Percentiles rank a stretch among this genome's conserved stretches.
Evolutionary conservation across 805 yeast species (phyloP).

Genomic region (Pichia occidentalis): DNA sequence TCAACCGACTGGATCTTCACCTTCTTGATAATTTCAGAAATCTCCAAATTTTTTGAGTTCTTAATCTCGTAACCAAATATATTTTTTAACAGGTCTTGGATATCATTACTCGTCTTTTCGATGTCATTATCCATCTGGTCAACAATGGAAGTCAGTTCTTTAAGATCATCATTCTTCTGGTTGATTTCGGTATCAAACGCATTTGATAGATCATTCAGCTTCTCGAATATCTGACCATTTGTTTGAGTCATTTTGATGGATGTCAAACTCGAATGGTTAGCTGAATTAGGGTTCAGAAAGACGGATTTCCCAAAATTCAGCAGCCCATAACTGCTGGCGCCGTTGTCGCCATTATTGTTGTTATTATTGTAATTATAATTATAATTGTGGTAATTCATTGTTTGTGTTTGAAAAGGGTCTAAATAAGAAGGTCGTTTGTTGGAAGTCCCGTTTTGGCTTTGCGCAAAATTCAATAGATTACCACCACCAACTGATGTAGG

Average conservation of each 20-base stretch:
- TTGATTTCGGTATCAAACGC: conserved; percentile 52
- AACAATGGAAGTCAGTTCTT: conserved; percentile 25
- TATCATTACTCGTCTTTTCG: conserved; percentile 25
- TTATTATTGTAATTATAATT: too few species aligned
- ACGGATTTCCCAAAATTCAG: conserved; percentile 5
- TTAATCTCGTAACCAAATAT: conserved; percentile 5
- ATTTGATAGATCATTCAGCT: conserved; percentile 39
- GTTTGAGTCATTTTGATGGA: conserved; percentile 48
- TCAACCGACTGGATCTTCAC: conserved; percentile 15
- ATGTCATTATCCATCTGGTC: conserved; percentile 30
- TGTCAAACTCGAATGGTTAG: conserved; percentile 40
- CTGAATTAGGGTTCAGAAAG: conserved; percentile 1
- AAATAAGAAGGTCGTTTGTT: conserved; percentile 10
- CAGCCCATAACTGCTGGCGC: not conserved
- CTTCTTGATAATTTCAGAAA: conserved; percentile 19
- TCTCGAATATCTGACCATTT: conserved; percentile 43
- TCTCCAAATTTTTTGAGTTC: conserved; percentile 13
- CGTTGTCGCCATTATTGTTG: not conserved
- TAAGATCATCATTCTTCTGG: conserved; percentile 32
- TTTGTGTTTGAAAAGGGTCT: conserved; percentile 12
- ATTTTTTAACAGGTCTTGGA: conserved; percentile 16
- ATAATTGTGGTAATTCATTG: too few species aligned
- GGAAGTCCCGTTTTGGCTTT: too few species aligned
- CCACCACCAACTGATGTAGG: conserved; percentile 9
- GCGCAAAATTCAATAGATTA: not conserved